These are phyloP conservation scores for Ogataea sp. DNA, from an alignment of 805 yeast genomes.

Conservation along the genomic window DNA sequence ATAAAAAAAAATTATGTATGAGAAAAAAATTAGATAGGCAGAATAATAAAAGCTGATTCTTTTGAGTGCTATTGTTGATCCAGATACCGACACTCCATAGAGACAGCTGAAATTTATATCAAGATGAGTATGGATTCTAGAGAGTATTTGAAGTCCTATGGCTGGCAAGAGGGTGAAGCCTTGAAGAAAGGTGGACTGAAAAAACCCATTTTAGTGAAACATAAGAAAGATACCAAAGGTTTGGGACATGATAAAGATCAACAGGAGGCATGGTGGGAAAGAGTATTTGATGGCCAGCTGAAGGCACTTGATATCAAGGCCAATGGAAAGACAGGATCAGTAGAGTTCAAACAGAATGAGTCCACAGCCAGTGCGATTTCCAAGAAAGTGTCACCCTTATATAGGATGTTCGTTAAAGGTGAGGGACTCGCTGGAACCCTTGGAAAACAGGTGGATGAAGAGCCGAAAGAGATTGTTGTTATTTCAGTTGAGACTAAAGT, in stretches of 20 bases:
- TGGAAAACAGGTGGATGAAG: slow-evolving; percentile 25
- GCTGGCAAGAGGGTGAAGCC: slow-evolving; percentile 93
- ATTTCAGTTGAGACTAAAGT: too few relatives aligned
- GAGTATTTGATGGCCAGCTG: slow-evolving; percentile 87
- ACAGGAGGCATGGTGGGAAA: slow-evolving; percentile 95
- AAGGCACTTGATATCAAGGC: slow-evolving; percentile 57
- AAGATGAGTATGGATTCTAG: slow-evolving; percentile 58
- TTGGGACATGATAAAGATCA: slow-evolving; percentile 73
- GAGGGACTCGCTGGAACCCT: slow-evolving; percentile 77
- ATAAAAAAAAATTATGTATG: too few relatives aligned
- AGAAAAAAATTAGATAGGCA: too few relatives aligned
- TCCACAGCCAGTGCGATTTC: slow-evolving; percentile 38
- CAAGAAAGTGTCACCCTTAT: slow-evolving; percentile 61
- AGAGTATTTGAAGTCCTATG: slow-evolving; percentile 65
- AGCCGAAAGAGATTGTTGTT: slow-evolving; percentile 8
- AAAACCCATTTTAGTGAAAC: slow-evolving; percentile 83
- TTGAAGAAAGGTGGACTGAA: slow-evolving; percentile 69
- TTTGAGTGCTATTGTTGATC: too few relatives aligned
- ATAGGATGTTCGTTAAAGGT: slow-evolving; percentile 81
- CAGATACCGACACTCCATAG: not conserved
- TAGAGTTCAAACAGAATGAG: slow-evolving; percentile 48
- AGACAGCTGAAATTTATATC: too few relatives aligned
- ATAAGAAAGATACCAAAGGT: slow-evolving; percentile 86
- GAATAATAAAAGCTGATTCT: too few relatives aligned
- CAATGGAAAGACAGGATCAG: slow-evolving; percentile 16